Percentiles rank a stretch among this genome's conserved stretches.
These are phyloP conservation scores for Rhytidhysteron rufulum DNA, from an alignment of 2,329 filamentous ascomycete species.

Conservation along the genomic window DNA sequence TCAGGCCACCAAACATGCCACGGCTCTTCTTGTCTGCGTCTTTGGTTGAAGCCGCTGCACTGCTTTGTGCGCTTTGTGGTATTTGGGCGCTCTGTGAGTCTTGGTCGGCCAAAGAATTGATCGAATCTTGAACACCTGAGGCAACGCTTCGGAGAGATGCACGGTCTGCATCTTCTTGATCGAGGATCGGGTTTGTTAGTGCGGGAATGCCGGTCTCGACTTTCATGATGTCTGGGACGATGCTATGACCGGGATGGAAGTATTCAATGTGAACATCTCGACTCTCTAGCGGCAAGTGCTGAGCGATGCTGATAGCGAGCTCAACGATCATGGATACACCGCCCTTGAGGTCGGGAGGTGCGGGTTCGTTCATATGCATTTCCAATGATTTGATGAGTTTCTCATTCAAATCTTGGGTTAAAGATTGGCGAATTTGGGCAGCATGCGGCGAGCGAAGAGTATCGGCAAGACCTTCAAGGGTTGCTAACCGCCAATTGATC, in stretches of 20 bases:
- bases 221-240: slow-evolving; percentile 78
- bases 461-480: slow-evolving; percentile 81
- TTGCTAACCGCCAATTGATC: slow-evolving; percentile 89
- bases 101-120: slow-evolving; percentile 23
- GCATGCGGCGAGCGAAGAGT: slow-evolving; percentile 63
- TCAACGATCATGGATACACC: slow-evolving; percentile 91
- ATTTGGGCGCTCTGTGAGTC: slow-evolving; percentile 26
- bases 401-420: slow-evolving; percentile 57
- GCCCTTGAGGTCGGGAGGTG: slow-evolving; percentile 77
- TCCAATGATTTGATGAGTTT: slow-evolving; percentile 68
- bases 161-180: slow-evolving; percentile 40
- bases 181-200: slow-evolving; percentile 40
- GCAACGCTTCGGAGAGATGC: slow-evolving; percentile 32
- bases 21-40: slow-evolving; percentile 28
- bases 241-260: slow-evolving; percentile 68
- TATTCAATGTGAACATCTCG: slow-evolving; percentile 87
- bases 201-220: slow-evolving; percentile 59
- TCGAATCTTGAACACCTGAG: slow-evolving; percentile 15
- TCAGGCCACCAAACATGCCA: slow-evolving; percentile 42
- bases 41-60: slow-evolving; percentile 14
- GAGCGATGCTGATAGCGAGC: slow-evolving; percentile 78
- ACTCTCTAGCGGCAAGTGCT: slow-evolving; percentile 85
- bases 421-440: slow-evolving; percentile 60
- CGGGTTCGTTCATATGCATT: slow-evolving; percentile 70
- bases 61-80: slow-evolving; percentile 15